These are phyloP conservation scores for Tillandsia fasciculata DNA, from an alignment of 176 grass and related monocot species.

Conservation along the genomic window DNA sequence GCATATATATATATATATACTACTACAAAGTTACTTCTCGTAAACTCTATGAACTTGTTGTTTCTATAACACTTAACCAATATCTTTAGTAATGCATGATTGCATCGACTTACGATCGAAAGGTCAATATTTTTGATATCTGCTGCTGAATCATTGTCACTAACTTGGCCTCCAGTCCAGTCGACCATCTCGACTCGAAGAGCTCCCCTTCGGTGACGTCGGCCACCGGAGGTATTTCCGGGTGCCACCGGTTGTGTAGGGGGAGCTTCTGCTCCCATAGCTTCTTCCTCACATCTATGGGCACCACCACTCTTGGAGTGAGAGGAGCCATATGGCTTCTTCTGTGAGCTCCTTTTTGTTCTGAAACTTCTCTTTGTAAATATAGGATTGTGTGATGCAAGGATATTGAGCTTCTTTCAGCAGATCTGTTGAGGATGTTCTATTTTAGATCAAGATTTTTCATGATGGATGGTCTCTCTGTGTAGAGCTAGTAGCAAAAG, in stretches of 20 bases:
- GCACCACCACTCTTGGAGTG: constrained; percentile 62
- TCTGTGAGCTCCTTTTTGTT: too few species aligned
- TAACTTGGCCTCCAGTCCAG: constrained; percentile 56
- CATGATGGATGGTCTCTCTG: too few species aligned
- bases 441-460: too few species aligned
- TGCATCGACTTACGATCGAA: constrained; percentile 39
- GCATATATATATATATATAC: too few species aligned
- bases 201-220: constrained; percentile 74
- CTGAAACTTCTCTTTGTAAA: too few species aligned
- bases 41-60: too few species aligned
- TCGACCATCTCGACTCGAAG: constrained; percentile 82
- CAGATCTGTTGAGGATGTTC: too few species aligned
- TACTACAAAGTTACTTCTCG: too few species aligned
- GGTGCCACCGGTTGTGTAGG: constrained; percentile 87
- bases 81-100: neutral
- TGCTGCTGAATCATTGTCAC: constrained; percentile 64
- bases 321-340: constrained; percentile 43
- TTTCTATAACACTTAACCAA: neutral
- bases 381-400: too few species aligned
- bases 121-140: constrained; percentile 69
- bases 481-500: too few species aligned
- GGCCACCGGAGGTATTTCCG: constrained; percentile 64
- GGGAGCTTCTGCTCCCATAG: constrained; percentile 74
- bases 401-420: too few species aligned
- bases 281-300: constrained; percentile 76